Percentiles rank a stretch among this genome's conserved stretches.
Conservation (phyloP, 495 filamentous ascomycete genomes). For the Tuber calosporum region DNA sequence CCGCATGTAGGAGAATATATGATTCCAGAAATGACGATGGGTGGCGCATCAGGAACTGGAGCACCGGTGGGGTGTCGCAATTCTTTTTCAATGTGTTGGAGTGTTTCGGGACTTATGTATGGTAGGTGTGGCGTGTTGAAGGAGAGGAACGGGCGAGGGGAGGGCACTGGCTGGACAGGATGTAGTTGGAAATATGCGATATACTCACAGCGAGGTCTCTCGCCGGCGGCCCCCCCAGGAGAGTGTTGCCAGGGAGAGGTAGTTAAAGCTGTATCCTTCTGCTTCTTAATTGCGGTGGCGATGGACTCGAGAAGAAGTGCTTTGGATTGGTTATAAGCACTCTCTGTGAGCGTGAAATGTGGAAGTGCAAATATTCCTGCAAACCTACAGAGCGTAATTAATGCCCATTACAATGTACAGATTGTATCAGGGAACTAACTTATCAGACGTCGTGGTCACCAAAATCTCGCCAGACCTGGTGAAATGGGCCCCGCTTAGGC, state of each 20-base stretch:
- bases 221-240: conserved; percentile 52
- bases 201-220: conserved; percentile 75
- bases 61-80: conserved; percentile 77
- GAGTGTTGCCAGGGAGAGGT: conserved; percentile 51
- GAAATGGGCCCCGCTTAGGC: conserved; percentile 76
- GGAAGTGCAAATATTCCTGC: conserved; percentile 80
- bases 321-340: conserved; percentile 61
- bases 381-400: conserved; percentile 47
- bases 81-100: conserved; percentile 72
- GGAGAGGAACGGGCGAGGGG: conserved; percentile 37
- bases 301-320: conserved; percentile 64
- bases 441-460: conserved; percentile 81
- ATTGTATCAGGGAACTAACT: conserved; percentile 44
- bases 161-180: conserved; percentile 47
- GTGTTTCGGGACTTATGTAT: conserved; percentile 44
- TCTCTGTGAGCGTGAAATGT: conserved; percentile 62
- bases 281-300: conserved; percentile 56
- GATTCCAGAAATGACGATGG: conserved; percentile 71
- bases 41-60: conserved; percentile 59
- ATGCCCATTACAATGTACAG: conserved; percentile 5
- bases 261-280: conserved; percentile 48
- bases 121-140: conserved; percentile 36
- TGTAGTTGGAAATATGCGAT: conserved; percentile 82
- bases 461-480: conserved; percentile 65
- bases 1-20: conserved; percentile 92